phyloP scores from a whole-genome alignment of 805 yeast genomes.

The Candida alai region DNA sequence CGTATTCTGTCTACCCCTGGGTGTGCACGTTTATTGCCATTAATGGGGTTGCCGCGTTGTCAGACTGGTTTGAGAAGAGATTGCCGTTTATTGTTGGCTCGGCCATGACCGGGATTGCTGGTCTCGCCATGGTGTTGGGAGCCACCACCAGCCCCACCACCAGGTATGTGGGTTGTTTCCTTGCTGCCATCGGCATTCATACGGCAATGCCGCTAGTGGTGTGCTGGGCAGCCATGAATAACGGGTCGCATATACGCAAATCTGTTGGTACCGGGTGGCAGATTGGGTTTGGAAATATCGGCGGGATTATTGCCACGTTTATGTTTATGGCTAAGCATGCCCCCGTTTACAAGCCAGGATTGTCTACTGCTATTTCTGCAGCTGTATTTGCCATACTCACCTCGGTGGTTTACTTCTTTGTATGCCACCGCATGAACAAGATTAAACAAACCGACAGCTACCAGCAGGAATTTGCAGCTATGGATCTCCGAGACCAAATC shows the following conservation, averaged over 20 bases:
- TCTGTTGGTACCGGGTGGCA: constrained; percentile 57
- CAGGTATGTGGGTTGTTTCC: constrained; percentile 62
- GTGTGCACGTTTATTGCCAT: constrained; percentile 65
- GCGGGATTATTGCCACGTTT: constrained; percentile 63
- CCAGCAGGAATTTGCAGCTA: constrained; percentile 19
- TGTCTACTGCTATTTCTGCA: constrained; percentile 48
- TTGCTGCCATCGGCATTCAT: constrained; percentile 57
- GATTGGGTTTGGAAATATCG: constrained; percentile 71
- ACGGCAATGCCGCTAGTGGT: constrained; percentile 68
- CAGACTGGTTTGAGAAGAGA: constrained; percentile 53
- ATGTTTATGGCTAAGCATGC: constrained; percentile 52
- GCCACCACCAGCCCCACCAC: constrained; percentile 30
- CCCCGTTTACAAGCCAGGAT: constrained; percentile 56
- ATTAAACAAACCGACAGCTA: constrained; percentile 24
- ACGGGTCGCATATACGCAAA: constrained; percentile 59
- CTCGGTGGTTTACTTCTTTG: constrained; percentile 30
- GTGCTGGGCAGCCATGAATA: constrained; percentile 63
- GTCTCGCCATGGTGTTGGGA: constrained; percentile 54
- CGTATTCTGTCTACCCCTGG: constrained; percentile 86
- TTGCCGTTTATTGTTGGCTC: constrained; percentile 36
- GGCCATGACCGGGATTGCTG: constrained; percentile 39
- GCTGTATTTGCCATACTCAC: constrained; percentile 36
- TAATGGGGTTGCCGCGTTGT: constrained; percentile 54
- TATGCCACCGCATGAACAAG: constrained; percentile 19
- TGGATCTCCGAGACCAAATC: constrained; percentile 26